These are phyloP conservation scores for Stachybotrys chlorohalonatus DNA, from an alignment of 2,329 filamentous ascomycete species.

Conservation along the genomic window DNA sequence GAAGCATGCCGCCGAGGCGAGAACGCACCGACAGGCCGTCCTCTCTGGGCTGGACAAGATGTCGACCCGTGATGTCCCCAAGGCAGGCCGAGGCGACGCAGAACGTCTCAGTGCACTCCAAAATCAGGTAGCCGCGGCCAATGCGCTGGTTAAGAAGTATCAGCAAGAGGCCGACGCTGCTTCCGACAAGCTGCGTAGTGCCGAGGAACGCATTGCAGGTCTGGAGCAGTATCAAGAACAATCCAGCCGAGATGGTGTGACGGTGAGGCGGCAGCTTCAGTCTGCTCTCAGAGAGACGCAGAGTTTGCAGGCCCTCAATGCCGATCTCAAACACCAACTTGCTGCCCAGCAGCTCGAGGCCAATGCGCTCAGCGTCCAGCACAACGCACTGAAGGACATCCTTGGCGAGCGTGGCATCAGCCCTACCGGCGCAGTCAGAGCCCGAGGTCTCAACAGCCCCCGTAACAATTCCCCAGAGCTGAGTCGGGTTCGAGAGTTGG, in stretches of 20 bases:
- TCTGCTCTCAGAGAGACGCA: conserved; percentile 75
- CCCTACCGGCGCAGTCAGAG: conserved; percentile 61
- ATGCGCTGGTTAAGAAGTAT: conserved; percentile 74
- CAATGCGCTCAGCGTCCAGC: conserved; percentile 88
- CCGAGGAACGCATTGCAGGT: conserved; percentile 93
- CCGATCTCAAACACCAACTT: conserved; percentile 73
- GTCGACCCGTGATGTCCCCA: conserved; percentile 40
- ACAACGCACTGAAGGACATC: conserved; percentile 88
- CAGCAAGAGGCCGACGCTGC: conserved; percentile 81
- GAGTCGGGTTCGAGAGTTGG: conserved; percentile 70
- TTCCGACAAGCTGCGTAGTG: conserved; percentile 79
- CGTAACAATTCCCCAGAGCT: conserved; percentile 74
- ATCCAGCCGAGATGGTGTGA: conserved; percentile 83
- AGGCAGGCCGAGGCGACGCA: conserved; percentile 38
- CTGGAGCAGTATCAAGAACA: conserved; percentile 97
- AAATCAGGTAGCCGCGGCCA: conserved; percentile 69
- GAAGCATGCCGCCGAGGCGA: conserved; percentile 78
- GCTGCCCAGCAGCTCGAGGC: conserved; percentile 83
- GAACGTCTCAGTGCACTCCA: conserved; percentile 69
- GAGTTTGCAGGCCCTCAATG: conserved; percentile 68
- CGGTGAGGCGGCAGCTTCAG: conserved; percentile 84
- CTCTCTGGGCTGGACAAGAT: conserved; percentile 75
- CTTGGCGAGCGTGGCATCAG: conserved; percentile 83
- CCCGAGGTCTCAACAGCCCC: conserved; percentile 60
- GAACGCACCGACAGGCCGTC: conserved; percentile 74